Percentiles rank a stretch among this genome's conserved stretches.
phyloP scores from a whole-genome alignment of 208 protist genomes.

The Entamoeba invadens region DNA sequence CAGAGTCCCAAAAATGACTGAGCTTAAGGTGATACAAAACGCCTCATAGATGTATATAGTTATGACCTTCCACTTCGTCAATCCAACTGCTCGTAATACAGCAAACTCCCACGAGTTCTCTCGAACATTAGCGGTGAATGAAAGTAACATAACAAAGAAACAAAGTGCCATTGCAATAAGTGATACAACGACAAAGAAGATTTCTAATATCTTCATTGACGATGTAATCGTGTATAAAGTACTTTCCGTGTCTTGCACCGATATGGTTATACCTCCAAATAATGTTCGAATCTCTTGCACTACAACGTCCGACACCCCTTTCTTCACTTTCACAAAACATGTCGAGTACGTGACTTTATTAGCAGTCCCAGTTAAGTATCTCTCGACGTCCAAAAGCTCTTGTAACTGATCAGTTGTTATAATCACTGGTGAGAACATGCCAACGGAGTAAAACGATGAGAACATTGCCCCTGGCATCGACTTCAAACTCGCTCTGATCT shows the following conservation, averaged over 20 bases:
- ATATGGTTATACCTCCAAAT: constrained; percentile 3
- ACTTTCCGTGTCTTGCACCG: constrained; percentile 40
- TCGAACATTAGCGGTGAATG: constrained; percentile 73
- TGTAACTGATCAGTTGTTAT: not conserved
- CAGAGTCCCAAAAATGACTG: constrained; percentile 54
- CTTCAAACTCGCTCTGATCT: not conserved
- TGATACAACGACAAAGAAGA: constrained; percentile 74
- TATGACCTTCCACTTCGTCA: constrained; percentile 51
- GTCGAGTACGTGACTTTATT: not conserved
- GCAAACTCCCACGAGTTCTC: constrained; percentile 75
- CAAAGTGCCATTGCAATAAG: constrained; percentile 62
- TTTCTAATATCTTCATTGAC: constrained; percentile 49
- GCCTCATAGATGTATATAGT: constrained; percentile 72
- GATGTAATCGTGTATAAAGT: constrained; percentile 40
- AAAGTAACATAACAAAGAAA: constrained; percentile 77
- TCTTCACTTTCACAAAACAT: not conserved
- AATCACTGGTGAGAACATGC: not conserved
- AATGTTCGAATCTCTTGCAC: constrained; percentile 1
- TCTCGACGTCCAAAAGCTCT: not conserved
- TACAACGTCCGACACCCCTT: not conserved
- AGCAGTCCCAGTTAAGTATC: not conserved
- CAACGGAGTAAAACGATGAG: not conserved
- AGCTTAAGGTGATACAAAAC: constrained; percentile 63
- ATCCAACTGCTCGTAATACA: constrained; percentile 68
- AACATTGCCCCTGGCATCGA: constrained; percentile 12